These are phyloP conservation scores for Crassisporium funariophilum DNA, from an alignment of 768 basidiomycete species.

Conservation along the genomic window DNA sequence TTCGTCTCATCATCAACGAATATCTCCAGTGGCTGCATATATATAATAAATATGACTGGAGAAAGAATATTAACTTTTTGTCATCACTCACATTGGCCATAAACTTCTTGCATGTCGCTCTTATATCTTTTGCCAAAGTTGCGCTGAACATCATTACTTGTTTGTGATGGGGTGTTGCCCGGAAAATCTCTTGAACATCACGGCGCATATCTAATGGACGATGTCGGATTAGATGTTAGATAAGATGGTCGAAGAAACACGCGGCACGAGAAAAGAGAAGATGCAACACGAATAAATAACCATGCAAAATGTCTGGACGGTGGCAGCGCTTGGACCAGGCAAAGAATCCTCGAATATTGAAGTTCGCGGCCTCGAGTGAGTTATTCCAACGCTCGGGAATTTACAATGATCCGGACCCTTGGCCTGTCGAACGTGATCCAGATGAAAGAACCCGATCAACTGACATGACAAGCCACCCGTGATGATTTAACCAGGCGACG, in stretches of 20 bases:
- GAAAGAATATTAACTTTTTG: slow-evolving; percentile 1
- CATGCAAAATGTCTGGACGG: slow-evolving; percentile 22
- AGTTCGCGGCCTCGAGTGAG: slow-evolving; percentile 18
- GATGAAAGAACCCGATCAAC: slow-evolving; percentile 10
- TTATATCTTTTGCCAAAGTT: slow-evolving; percentile 94
- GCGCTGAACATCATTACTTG: slow-evolving; percentile 99
- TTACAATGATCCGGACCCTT: slow-evolving; percentile 15
- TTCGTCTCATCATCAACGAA: slow-evolving; percentile 99
- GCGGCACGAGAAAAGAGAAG: slow-evolving; percentile 52
- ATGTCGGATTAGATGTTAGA: slow-evolving; percentile 75
- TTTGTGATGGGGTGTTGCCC: slow-evolving; percentile 98
- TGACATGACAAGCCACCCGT: slow-evolving; percentile 8
- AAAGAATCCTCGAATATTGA: slow-evolving; percentile 17
- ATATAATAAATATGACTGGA: slow-evolving; percentile 1
- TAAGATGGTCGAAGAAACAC: slow-evolving; percentile 47
- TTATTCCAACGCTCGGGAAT: slow-evolving; percentile 13
- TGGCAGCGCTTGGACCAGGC: slow-evolving; percentile 22
- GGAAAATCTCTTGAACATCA: slow-evolving; percentile 99
- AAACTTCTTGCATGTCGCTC: slow-evolving; percentile 98
- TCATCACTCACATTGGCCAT: slow-evolving; percentile 87
- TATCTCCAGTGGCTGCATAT: slow-evolving; percentile 89
- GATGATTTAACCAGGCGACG: slow-evolving; percentile 18
- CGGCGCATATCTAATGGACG: slow-evolving; percentile 98
- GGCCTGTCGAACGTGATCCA: slow-evolving; percentile 20
- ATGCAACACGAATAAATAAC: slow-evolving; percentile 33